Base-by-base conservation (phyloP, 1,284 basidiomycete species). In the Trametes versicolor region DNA sequence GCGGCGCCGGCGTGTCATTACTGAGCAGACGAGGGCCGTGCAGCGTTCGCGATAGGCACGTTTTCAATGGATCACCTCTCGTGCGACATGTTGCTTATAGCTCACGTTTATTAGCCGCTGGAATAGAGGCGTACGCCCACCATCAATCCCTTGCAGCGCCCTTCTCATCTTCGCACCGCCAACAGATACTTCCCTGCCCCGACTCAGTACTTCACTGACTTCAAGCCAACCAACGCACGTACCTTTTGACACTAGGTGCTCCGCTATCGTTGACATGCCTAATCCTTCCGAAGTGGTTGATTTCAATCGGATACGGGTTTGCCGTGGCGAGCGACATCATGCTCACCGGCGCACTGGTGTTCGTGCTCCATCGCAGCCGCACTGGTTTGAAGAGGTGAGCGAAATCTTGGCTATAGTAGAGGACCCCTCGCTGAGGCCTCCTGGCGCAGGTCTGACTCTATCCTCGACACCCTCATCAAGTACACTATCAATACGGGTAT, bases 401-500 rank as follows among this genome's bases (percentile, higher is more conserved):
- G n/a, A n/a, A n/a, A 52, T 36, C 10, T 7, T 21, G 12, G 19
- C 17, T 23, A 32, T 45, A 0, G 5, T 19, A 25, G 6, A 27
- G 43, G 23, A 1, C 10, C 8, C 8, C 15, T 10, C 7, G 7
- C 23, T 25, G 7, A 13, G 2, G 13, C 50, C 4, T 2, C n/a
- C 8, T n/a, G 34, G 10, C 29, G 9, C n/a, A 66, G 65, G 21
- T 60, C 54, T 34, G 45, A 63, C n/a, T 39, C 48, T 1, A 32
- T 63, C 9, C 19, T 66, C 6, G 50, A 58, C 19, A 29, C 37
- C 13, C 55, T 66, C 9, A 60, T 63, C 19, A 52, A 57, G 21
- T 66, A 66, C n/a, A 58, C 65, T 9, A 61, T 66, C 39, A 66
- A 60, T 49, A 66, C 61, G 6, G 65, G 65, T 66, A 58, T 27